phyloP scores from a whole-genome alignment of 139 green algal genomes.

The Volvox africanus region DNA sequence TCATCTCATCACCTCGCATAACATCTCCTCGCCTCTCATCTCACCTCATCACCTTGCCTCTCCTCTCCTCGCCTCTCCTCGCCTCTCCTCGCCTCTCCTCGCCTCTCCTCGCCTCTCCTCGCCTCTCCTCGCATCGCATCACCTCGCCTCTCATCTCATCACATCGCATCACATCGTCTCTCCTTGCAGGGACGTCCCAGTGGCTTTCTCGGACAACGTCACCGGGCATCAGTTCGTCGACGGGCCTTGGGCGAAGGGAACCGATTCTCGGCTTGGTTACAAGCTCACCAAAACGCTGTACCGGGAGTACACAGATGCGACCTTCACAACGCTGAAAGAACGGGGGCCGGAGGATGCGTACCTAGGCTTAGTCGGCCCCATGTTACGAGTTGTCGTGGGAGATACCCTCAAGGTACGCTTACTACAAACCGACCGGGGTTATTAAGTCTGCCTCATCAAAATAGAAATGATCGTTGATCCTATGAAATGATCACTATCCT shows the following conservation, averaged over 20 bases:
- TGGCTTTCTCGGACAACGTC: not conserved
- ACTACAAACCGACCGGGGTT: too few relatives aligned
- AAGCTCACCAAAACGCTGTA: slow-evolving; percentile 55
- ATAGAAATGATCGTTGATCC: too few relatives aligned
- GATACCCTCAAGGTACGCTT: slow-evolving; percentile 66
- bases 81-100: too few relatives aligned
- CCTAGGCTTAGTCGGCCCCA: slow-evolving; percentile 77
- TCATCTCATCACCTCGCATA: too few relatives aligned
- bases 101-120: too few relatives aligned
- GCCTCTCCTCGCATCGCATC: too few relatives aligned
- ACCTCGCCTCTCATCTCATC: too few relatives aligned
- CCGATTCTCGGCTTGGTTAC: slow-evolving; percentile 57
- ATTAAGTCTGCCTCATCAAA: too few relatives aligned
- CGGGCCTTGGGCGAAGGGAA: slow-evolving; percentile 8
- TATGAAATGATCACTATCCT: too few relatives aligned
- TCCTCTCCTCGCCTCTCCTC: too few relatives aligned
- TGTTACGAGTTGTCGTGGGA: slow-evolving; percentile 73
- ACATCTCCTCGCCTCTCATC: slow-evolving; percentile 15
- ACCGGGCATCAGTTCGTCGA: slow-evolving; percentile 9
- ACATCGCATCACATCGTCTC: too few relatives aligned
- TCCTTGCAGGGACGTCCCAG: slow-evolving; percentile 57
- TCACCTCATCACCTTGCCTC: too few relatives aligned
- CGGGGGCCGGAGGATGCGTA: slow-evolving; percentile 62
- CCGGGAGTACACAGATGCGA: slow-evolving; percentile 80
- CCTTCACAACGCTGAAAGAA: slow-evolving; percentile 64